Conservation (phyloP, 805 yeast genomes). For the Metschnikowia kunwiensis region DNA sequence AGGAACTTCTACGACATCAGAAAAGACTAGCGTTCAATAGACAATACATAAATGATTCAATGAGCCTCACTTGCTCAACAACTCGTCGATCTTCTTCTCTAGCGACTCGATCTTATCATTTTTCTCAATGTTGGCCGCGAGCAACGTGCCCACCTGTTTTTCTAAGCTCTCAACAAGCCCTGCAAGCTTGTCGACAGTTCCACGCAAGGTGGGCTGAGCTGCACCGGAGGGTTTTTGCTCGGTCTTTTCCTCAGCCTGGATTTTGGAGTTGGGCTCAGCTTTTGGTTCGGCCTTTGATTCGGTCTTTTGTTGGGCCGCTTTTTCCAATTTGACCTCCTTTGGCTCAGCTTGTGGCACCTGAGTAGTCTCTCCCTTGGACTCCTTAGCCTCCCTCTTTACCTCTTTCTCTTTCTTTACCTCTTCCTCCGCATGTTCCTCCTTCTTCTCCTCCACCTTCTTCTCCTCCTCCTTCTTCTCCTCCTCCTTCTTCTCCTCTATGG, state of each 20-base stretch:
- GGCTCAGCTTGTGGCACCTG: conserved; percentile 1
- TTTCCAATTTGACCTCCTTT: no score
- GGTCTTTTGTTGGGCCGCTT: no score
- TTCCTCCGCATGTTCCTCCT: no score
- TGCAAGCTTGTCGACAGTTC: conserved; percentile 66
- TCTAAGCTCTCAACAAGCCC: conserved; percentile 57
- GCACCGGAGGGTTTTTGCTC: conserved; percentile 7
- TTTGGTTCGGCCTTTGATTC: conserved; percentile 13
- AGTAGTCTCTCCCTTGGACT: conserved; percentile 10
- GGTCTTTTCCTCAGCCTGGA: conserved; percentile 11
- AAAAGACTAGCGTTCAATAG: conserved; percentile 18
- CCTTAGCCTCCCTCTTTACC: no score
- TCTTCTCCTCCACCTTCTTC: not conserved
- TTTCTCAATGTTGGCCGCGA: conserved; percentile 56
- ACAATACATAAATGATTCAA: not conserved
- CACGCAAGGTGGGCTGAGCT: conserved; percentile 55
- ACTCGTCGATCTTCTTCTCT: conserved; percentile 58
- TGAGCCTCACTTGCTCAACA: conserved; percentile 21
- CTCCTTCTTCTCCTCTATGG: conserved; percentile 15
- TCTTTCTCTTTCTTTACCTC: no score
- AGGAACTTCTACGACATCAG: conserved; percentile 66
- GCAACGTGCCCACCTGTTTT: conserved; percentile 48
- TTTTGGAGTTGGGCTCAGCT: conserved; percentile 17
- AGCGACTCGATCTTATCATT: conserved; percentile 57
- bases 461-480: not conserved